Evolutionary conservation across 495 filamentous ascomycete genomes (phyloP).

Genomic region (Hypoxylon crocopeplum): DNA sequence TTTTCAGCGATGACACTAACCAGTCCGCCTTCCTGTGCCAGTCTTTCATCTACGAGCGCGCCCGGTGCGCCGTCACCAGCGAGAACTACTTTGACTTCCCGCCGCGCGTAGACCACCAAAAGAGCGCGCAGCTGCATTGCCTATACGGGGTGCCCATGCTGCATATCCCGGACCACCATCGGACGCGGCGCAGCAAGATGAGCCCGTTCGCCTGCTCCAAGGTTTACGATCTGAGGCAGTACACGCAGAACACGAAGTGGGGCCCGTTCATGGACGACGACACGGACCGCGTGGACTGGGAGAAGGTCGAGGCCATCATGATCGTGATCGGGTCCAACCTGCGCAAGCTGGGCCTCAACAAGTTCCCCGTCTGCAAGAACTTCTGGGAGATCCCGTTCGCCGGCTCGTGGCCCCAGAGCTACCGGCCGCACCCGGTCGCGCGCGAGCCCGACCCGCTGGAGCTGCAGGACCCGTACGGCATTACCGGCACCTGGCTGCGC

Average conservation of each 20-base stretch:
- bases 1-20: conserved; percentile 48
- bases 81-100: neutral
- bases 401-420: conserved; percentile 59
- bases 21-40: conserved; percentile 55
- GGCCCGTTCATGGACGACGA: conserved; percentile 67
- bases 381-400: conserved; percentile 61
- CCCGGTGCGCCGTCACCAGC: conserved; percentile 34
- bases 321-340: conserved; percentile 65
- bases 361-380: conserved; percentile 48
- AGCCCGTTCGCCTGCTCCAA: conserved; percentile 64
- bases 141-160: conserved; percentile 62
- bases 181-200: conserved; percentile 39
- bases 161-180: conserved; percentile 27
- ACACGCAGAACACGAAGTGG: conserved; percentile 62
- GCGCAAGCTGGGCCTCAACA: conserved; percentile 49
- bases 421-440: conserved; percentile 34
- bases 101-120: conserved; percentile 50
- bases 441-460: conserved; percentile 51
- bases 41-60: conserved; percentile 61
- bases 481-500: conserved; percentile 66
- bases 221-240: conserved; percentile 71
- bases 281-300: conserved; percentile 66
- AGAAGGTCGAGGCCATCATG: conserved; percentile 71
- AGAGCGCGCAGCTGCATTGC: conserved; percentile 67
- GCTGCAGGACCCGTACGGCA: conserved; percentile 62